A percentile compares a stretch with the other conserved stretches of the same genome.
phyloP scores from a whole-genome alignment of 2,329 filamentous ascomycete genomes.

The Aschersonia sp. region DNA sequence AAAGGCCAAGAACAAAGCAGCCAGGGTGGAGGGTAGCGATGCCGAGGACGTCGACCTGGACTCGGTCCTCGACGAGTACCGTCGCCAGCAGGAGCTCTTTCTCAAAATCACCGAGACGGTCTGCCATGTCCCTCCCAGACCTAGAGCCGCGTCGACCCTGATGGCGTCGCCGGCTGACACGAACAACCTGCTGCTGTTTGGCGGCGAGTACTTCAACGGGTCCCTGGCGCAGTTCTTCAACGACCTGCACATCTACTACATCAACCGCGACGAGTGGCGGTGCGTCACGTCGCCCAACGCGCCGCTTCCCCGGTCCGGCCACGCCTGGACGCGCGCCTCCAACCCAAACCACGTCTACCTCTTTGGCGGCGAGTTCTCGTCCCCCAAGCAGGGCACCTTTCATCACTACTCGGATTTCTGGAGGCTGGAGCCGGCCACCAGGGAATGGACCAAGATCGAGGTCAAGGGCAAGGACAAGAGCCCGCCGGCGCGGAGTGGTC shows the following conservation, averaged over 20 bases:
- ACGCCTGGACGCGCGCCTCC: slow-evolving; percentile 85
- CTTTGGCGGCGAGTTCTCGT: slow-evolving; percentile 93
- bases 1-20: slow-evolving; percentile 57
- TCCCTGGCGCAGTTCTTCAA: slow-evolving; percentile 63
- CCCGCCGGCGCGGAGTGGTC: slow-evolving; percentile 77
- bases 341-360: slow-evolving; percentile 78
- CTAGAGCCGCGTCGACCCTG: slow-evolving; percentile 67
- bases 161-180: slow-evolving; percentile 74
- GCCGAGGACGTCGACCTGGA: slow-evolving; percentile 89
- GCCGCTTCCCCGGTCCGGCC: slow-evolving; percentile 78
- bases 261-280: slow-evolving; percentile 81
- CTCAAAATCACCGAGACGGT: slow-evolving; percentile 80
- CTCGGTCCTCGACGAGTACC: slow-evolving; percentile 83
- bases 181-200: slow-evolving; percentile 83
- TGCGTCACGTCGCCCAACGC: slow-evolving; percentile 82
- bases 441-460: slow-evolving; percentile 89
- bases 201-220: slow-evolving; percentile 92
- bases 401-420: slow-evolving; percentile 99
- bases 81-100: slow-evolving; percentile 84
- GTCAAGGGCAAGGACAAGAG: slow-evolving; percentile 60
- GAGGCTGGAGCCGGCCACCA: slow-evolving; percentile 67
- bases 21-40: slow-evolving; percentile 69
- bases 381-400: slow-evolving; percentile 93
- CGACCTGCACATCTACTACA: slow-evolving; percentile 55
- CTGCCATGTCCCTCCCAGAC: slow-evolving; percentile 55